Percentiles rank a stretch among this genome's conserved stretches.
phyloP scores from a whole-genome alignment of 495 filamentous ascomycete genomes.

The Trichoderma reesei region DNA sequence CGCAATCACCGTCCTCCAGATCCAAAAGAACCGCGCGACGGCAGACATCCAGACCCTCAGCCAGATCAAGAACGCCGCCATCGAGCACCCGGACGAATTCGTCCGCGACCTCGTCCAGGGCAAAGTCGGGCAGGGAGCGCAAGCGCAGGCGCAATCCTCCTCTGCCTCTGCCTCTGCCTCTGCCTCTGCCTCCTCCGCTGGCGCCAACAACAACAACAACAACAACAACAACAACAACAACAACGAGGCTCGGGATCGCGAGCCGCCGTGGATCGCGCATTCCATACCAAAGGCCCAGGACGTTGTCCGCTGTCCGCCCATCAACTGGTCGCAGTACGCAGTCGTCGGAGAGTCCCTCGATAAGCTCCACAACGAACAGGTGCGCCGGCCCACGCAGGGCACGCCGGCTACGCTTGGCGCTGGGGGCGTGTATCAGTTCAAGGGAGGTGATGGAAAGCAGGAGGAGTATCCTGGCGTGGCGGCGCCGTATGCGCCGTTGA shows the following conservation, averaged over 20 bases:
- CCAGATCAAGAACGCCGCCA: conserved; percentile 51
- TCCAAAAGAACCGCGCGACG: conserved; percentile 68
- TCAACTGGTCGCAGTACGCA: conserved; percentile 88
- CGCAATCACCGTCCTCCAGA: conserved; percentile 70
- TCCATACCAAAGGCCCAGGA: conserved; percentile 68
- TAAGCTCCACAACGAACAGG: conserved; percentile 72
- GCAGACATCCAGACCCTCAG: conserved; percentile 58
- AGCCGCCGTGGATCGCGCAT: conserved; percentile 1
- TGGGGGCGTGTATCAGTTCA: conserved; percentile 32
- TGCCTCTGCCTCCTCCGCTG: no score
- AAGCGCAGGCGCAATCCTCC: neutral
- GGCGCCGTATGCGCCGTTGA: conserved; percentile 63
- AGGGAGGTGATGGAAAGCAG: conserved; percentile 26
- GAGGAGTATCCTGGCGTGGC: conserved; percentile 45
- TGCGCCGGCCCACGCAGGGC: conserved; percentile 50
- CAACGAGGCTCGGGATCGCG: conserved; percentile 8
- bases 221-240: conserved; percentile 5
- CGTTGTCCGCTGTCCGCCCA: conserved; percentile 69
- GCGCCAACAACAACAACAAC: conserved; percentile 2
- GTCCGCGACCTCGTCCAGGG: conserved; percentile 50
- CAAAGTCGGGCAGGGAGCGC: conserved; percentile 18
- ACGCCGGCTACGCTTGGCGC: conserved; percentile 33
- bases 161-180: no score
- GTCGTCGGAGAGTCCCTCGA: conserved; percentile 72
- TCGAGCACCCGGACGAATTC: conserved; percentile 61